Evolutionary conservation across 805 yeast genomes (phyloP).

Genomic region (Nakazawaea peltata): DNA sequence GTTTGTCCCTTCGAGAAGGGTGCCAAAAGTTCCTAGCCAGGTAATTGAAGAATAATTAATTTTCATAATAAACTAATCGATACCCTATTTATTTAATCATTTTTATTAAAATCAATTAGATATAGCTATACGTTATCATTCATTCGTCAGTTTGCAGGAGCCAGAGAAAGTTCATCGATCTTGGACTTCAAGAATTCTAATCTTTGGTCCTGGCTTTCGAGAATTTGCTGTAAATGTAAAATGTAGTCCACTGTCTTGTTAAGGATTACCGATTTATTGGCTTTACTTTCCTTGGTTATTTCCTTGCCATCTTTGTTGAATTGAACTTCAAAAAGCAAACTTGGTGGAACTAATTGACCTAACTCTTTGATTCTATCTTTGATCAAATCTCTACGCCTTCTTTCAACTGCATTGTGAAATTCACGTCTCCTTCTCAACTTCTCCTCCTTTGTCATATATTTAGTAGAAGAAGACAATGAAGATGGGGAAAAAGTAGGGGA

Average conservation of each 20-base stretch:
- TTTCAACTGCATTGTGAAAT: slow-evolving; percentile 90
- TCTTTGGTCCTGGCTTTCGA: slow-evolving; percentile 46
- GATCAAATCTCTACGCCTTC: slow-evolving; percentile 84
- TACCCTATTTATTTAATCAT: neutral
- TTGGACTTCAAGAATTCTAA: slow-evolving; percentile 30
- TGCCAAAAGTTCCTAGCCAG: too few species aligned
- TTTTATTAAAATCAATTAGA: neutral
- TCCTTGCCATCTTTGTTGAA: slow-evolving; percentile 23
- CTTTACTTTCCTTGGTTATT: slow-evolving; percentile 51
- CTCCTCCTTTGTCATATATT: slow-evolving; percentile 49
- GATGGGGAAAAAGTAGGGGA: slow-evolving; percentile 26
- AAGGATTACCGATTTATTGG: slow-evolving; percentile 76
- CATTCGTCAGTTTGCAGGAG: too few species aligned
- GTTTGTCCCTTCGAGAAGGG: too few species aligned
- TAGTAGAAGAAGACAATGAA: slow-evolving; percentile 22
- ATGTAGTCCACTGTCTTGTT: slow-evolving; percentile 78
- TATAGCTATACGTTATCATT: neutral
- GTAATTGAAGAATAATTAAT: neutral
- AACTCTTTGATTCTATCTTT: slow-evolving; percentile 83
- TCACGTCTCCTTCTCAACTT: slow-evolving; percentile 74
- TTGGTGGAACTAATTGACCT: slow-evolving; percentile 75
- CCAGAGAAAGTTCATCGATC: slow-evolving; percentile 19
- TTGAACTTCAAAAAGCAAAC: slow-evolving; percentile 37
- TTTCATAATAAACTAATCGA: neutral
- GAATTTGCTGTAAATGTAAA: slow-evolving; percentile 51